Evolutionary conservation across 1,284 basidiomycete species (phyloP), one percentile per base, ranked within the genome.

Genomic region (Lentinula novae-zelandiae): DNA sequence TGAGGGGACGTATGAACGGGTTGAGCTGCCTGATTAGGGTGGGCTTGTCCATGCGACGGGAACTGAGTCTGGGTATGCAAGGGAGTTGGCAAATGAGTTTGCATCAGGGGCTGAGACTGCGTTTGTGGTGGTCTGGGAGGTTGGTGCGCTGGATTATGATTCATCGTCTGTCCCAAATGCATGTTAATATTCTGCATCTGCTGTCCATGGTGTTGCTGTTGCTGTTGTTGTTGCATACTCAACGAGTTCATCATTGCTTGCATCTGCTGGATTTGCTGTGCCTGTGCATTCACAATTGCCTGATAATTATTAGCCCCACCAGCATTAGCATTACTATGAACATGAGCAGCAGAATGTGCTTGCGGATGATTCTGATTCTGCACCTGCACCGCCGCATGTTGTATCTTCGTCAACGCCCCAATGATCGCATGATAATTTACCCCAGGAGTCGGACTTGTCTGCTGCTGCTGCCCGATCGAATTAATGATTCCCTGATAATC

Each of bases 401-500:
- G 71, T 13, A 74, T 60, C 42, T 67, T 67, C 63, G 67, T 66
- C 52, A 74, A 60, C 54, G 73, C 72, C 3, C 60, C 53, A 31
- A 75, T 70, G 53, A 74, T 62, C 48, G 53, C 60, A 49, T 62
- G 53, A 53, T 67, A 65, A 54, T 67, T 60, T 10, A 64, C 63
- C 50, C 63, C 54, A n/a, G 63, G 51, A 68, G 61, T 36, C 67
- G 67, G 49, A 20, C 42, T 42, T n/a, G 48, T 60, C 55, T 73
- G 71, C 55, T 74, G 72, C 53, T 68, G 68, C 10, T 66, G 58
- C n/a, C 70, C 50, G 17, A 73, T 65, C 6, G 69, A 67, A 58
- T 69, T 67, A 27, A 72, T 67, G 12, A 72, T 66, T 1, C 62
- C 65, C 58, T 70, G 67, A 64, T 73, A 73, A 62, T 73, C 68